phyloP scores from a whole-genome alignment of 768 basidiomycete genomes.

The Amanita phalloides region DNA sequence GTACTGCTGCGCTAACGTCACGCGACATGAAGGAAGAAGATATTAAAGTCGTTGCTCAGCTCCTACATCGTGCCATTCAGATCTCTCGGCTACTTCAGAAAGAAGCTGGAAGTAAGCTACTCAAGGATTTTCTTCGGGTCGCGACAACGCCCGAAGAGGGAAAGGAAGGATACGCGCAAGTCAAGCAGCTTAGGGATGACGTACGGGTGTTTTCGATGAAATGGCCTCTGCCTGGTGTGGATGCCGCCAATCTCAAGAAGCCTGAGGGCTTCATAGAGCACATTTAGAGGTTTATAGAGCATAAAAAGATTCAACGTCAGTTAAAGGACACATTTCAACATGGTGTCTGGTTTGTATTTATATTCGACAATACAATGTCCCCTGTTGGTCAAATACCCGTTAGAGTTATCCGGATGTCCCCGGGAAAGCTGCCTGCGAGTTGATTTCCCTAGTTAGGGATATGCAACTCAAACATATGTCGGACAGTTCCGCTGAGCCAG shows the following conservation, averaged over 20 bases:
- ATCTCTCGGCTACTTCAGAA: constrained; percentile 84
- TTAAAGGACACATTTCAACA: constrained; percentile 7
- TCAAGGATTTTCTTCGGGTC: constrained; percentile 91
- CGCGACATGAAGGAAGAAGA: constrained; percentile 87
- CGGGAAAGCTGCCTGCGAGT: too few relatives aligned
- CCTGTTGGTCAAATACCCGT: too few relatives aligned
- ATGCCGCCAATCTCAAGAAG: constrained; percentile 33
- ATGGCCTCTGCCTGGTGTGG: constrained; percentile 92
- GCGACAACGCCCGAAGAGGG: constrained; percentile 61
- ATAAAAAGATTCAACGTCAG: constrained; percentile 43
- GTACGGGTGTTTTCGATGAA: constrained; percentile 71
- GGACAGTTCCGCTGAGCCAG: too few relatives aligned
- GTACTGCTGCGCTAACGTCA: constrained; percentile 89
- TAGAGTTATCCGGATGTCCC: too few relatives aligned
- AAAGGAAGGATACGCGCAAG: constrained; percentile 58
- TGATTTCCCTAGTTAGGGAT: too few relatives aligned
- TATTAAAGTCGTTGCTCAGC: constrained; percentile 76
- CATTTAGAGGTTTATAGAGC: constrained; percentile 1
- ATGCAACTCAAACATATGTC: too few relatives aligned
- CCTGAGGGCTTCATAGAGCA: constrained; percentile 59
- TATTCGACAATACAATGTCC: not conserved
- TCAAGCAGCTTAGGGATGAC: constrained; percentile 67
- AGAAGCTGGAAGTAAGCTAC: constrained; percentile 87
- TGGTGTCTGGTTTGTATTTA: constrained; percentile 7
- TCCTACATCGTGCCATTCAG: constrained; percentile 93